These are phyloP conservation scores for Backusella tuberculispora DNA, from an alignment of 192 early-diverging fungal species.

Conservation along the genomic window DNA sequence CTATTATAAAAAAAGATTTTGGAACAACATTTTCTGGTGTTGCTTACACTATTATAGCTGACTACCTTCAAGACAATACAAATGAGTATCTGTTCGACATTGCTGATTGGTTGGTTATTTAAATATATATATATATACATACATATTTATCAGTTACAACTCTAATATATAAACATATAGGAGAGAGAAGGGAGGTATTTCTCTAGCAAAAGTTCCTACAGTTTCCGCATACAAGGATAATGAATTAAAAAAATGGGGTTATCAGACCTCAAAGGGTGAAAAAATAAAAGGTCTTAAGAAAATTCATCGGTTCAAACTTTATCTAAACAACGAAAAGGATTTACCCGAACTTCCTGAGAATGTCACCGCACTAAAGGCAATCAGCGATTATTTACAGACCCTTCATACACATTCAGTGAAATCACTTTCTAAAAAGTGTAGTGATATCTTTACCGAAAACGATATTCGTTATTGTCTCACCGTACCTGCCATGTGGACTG, in stretches of 20 bases:
- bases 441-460: too few relatives aligned
- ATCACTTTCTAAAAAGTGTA: not conserved
- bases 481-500: conserved; percentile 59
- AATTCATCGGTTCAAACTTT: not conserved
- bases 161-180: too few relatives aligned
- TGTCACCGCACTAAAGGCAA: not conserved
- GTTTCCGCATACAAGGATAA: not conserved
- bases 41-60: not conserved
- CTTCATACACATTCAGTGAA: not conserved
- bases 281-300: not conserved
- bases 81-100: not conserved
- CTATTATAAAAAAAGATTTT: not conserved
- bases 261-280: not conserved
- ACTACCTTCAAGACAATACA: not conserved
- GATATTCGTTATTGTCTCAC: conserved; percentile 40
- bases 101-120: not conserved
- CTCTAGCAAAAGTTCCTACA: not conserved
- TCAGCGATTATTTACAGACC: not conserved
- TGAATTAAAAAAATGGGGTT: conserved; percentile 11
- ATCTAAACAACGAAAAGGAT: not conserved
- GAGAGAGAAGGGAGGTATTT: not conserved
- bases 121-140: too few relatives aligned
- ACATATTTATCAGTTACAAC: too few relatives aligned
- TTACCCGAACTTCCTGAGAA: not conserved
- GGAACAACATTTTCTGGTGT: conserved; percentile 5